Conservation (phyloP, 495 filamentous ascomycete species). For the Lepraria neglecta region DNA sequence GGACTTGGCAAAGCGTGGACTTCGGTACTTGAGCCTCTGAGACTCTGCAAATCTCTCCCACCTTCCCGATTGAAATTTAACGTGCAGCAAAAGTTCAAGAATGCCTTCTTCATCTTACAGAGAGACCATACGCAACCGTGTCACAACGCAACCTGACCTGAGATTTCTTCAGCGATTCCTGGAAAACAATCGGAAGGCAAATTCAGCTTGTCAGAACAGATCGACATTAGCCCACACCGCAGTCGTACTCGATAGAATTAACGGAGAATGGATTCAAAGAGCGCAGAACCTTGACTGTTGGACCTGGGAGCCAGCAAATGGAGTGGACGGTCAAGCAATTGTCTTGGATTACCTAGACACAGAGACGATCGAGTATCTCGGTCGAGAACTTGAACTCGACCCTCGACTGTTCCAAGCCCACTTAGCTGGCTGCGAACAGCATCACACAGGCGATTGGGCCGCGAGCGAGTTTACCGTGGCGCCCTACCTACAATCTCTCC, state of each 20-base stretch:
- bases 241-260: slow-evolving; percentile 2
- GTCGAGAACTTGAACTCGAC: not conserved
- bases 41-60: not conserved
- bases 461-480: not conserved
- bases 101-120: not conserved
- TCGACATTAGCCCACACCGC: slow-evolving; percentile 1
- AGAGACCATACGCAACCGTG: not conserved
- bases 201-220: slow-evolving; percentile 1
- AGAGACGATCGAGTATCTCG: slow-evolving; percentile 8
- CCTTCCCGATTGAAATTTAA: not conserved
- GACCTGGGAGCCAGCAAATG: not conserved
- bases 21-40: not conserved
- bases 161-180: slow-evolving; percentile 5
- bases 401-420: slow-evolving; percentile 13
- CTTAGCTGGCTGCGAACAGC: slow-evolving; percentile 13
- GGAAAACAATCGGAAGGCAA: not conserved
- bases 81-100: not conserved
- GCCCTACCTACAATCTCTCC: not conserved
- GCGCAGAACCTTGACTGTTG: not conserved
- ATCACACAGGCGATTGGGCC: slow-evolving; percentile 4
- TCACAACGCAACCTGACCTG: not conserved
- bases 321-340: slow-evolving; percentile 5
- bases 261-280: slow-evolving; percentile 1
- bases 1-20: too few species aligned
- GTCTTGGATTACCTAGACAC: slow-evolving; percentile 15